Evolutionary conservation across 1,139 yeast species (phyloP).

Genomic region (Pneumocystis carinii): DNA sequence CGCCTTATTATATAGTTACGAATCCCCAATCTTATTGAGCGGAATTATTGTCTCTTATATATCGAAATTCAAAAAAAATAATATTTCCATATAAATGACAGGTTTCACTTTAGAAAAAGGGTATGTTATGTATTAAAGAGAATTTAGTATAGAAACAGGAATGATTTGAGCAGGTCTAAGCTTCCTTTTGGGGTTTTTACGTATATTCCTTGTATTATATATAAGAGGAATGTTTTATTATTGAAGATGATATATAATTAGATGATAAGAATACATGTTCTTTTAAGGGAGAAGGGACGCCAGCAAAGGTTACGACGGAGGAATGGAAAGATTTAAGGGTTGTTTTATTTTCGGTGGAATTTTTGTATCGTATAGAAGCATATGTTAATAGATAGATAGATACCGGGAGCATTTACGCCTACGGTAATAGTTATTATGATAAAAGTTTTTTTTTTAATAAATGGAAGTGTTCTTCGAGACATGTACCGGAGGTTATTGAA

Average conservation of each 20-base stretch:
- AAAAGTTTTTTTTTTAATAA: background rate
- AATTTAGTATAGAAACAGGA: too few species aligned
- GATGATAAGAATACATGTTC: background rate
- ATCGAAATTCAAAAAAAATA: too few species aligned
- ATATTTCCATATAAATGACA: too few species aligned
- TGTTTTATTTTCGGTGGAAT: background rate
- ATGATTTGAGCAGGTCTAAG: too few species aligned
- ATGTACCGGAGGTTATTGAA: slow-evolving; percentile 59
- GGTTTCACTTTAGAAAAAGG: too few species aligned
- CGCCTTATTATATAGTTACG: too few species aligned
- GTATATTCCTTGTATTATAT: background rate
- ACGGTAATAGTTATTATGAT: background rate
- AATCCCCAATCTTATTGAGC: too few species aligned
- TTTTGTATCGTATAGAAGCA: too few species aligned
- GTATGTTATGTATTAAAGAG: background rate
- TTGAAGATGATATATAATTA: too few species aligned
- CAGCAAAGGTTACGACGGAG: background rate
- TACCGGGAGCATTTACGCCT: background rate
- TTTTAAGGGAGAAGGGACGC: background rate
- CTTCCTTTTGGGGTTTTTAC: background rate
- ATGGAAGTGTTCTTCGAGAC: slow-evolving; percentile 47
- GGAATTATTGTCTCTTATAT: too few species aligned
- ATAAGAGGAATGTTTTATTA: too few species aligned
- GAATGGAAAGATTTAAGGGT: background rate
- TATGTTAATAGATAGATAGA: background rate